phyloP scores from a whole-genome alignment of 768 basidiomycete species.

The Serendipita vermifera region DNA sequence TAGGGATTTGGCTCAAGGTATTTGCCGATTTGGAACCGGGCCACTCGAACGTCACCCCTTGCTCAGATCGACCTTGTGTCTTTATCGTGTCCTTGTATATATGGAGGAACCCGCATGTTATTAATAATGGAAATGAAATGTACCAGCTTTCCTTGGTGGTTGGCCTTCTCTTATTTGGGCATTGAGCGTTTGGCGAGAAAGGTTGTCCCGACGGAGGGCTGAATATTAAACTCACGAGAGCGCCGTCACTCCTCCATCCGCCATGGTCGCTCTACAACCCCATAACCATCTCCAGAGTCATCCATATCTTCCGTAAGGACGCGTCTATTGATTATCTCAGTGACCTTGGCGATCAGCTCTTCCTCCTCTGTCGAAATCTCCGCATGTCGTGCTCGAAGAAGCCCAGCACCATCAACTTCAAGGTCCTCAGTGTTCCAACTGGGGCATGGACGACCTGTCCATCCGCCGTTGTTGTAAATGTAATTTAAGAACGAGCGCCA shows the following conservation, averaged over 20 bases:
- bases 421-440: conserved; percentile 32
- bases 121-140: no score
- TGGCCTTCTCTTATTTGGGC: no score
- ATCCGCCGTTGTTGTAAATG: conserved; percentile 39
- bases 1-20: no score
- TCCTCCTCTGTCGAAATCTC: background rate
- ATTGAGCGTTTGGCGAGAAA: no score
- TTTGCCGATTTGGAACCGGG: no score
- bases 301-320: background rate
- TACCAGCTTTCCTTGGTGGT: no score
- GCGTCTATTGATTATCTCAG: background rate
- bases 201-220: no score
- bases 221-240: no score
- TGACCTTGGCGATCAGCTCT: background rate
- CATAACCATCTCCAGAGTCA: background rate
- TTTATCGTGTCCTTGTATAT: no score
- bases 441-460: conserved; percentile 35
- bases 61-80: no score
- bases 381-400: background rate
- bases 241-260: background rate
- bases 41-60: no score
- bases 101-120: no score
- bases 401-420: background rate
- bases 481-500: conserved; percentile 52
- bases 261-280: background rate